Conservation (phyloP, 768 basidiomycete genomes). For the Boletus edulis region DNA sequence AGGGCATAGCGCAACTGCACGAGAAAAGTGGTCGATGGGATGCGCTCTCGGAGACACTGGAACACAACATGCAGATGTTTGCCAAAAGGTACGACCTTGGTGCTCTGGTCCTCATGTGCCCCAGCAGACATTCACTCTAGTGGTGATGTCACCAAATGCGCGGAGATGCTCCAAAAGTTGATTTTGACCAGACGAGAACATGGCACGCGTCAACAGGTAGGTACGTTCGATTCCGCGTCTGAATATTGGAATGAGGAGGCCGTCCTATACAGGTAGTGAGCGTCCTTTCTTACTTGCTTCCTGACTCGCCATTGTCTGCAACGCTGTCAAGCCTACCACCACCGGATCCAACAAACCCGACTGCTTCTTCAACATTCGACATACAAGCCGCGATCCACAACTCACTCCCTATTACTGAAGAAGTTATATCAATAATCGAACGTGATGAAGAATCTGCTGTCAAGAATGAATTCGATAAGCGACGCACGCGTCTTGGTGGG, state of each 20-base stretch:
- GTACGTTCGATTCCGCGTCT: slow-evolving; percentile 1
- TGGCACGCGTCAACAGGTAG: slow-evolving; percentile 60
- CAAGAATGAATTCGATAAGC: slow-evolving; percentile 69
- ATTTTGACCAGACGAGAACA: slow-evolving; percentile 59
- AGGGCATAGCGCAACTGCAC: slow-evolving; percentile 76
- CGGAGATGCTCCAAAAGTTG: slow-evolving; percentile 76
- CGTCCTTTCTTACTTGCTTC: slow-evolving; percentile 68
- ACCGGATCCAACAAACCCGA: slow-evolving; percentile 76
- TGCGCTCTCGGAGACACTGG: slow-evolving; percentile 50
- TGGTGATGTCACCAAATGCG: slow-evolving; percentile 74
- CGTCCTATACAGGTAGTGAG: slow-evolving; percentile 52
- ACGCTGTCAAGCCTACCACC: slow-evolving; percentile 65
- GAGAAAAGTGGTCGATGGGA: slow-evolving; percentile 63
- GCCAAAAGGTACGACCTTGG: slow-evolving; percentile 48
- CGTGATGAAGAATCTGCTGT: slow-evolving; percentile 55
- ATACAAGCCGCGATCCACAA: slow-evolving; percentile 66
- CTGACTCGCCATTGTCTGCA: slow-evolving; percentile 62
- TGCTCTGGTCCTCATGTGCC: neutral
- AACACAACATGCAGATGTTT: slow-evolving; percentile 57
- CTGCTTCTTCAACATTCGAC: slow-evolving; percentile 52
- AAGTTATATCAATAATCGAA: slow-evolving; percentile 66
- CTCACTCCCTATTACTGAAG: slow-evolving; percentile 67
- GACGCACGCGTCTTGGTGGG: slow-evolving; percentile 74
- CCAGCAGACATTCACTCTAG: slow-evolving; percentile 37
- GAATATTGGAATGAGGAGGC: neutral